phyloP scores from a whole-genome alignment of 2,329 filamentous ascomycete genomes.

The Aspergillus flavus region DNA sequence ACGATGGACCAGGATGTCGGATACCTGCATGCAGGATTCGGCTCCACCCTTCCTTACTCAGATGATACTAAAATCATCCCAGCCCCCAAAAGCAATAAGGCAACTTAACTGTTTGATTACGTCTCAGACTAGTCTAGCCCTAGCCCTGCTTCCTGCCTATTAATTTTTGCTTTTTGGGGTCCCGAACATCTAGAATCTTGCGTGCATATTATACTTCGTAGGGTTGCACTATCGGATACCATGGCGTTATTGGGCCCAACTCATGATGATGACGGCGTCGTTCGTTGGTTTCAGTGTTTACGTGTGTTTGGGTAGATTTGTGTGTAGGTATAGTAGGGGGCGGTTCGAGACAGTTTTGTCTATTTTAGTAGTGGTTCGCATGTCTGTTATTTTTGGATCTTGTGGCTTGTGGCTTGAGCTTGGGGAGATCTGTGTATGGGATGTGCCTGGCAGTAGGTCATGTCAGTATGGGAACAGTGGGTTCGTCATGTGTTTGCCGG shows the following conservation, averaged over 20 bases:
- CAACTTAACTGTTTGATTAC: background rate
- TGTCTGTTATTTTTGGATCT: background rate
- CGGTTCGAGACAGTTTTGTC: background rate
- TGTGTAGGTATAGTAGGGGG: background rate
- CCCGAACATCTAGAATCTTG: background rate
- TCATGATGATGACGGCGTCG: background rate
- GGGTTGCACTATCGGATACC: background rate
- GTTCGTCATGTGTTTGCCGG: background rate
- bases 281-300: background rate
- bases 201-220: background rate
- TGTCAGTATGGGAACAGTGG: background rate
- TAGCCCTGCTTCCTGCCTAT: background rate
- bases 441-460: background rate
- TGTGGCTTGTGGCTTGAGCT: background rate
- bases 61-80: background rate
- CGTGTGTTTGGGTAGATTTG: too few species aligned
- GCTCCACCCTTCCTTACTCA: background rate
- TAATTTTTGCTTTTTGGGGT: background rate
- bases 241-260: background rate
- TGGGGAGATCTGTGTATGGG: background rate
- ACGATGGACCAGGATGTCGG: background rate
- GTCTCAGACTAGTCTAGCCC: background rate
- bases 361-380: background rate
- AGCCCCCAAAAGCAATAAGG: background rate
- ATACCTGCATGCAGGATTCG: background rate